These are phyloP conservation scores for Trichoderma orchidacearum DNA, from an alignment of 495 filamentous ascomycete genomes.

Conservation along the genomic window DNA sequence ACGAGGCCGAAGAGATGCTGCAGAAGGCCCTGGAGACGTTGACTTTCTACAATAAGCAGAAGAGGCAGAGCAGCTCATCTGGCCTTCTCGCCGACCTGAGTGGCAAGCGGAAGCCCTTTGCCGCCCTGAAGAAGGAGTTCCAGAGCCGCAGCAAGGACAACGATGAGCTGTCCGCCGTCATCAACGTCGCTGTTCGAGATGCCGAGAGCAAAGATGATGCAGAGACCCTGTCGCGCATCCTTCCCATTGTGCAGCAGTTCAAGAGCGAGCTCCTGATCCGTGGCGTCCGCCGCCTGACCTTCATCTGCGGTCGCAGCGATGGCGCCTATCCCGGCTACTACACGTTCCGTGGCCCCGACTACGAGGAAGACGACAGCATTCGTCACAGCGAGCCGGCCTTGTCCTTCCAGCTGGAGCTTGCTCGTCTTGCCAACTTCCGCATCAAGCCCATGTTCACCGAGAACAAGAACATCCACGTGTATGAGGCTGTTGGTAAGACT, in stretches of 20 bases:
- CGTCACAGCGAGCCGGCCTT: conserved; percentile 93
- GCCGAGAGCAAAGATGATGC: conserved; percentile 74
- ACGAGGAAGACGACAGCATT: conserved; percentile 84
- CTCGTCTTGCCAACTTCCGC: conserved; percentile 87
- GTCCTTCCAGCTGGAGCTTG: conserved; percentile 95
- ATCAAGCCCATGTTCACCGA: conserved; percentile 98
- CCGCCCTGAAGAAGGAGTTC: conserved; percentile 23
- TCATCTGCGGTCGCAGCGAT: conserved; percentile 90
- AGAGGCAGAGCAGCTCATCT: conserved; percentile 17
- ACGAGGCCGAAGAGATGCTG: conserved; percentile 82
- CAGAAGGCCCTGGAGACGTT: conserved; percentile 71
- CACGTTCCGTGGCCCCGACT: conserved; percentile 88
- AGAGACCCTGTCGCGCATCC: conserved; percentile 63
- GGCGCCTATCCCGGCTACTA: conserved; percentile 95
- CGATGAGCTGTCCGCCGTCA: conserved; percentile 72
- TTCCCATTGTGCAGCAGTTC: conserved; percentile 60
- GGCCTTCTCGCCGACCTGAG: conserved; percentile 57
- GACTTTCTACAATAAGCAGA: conserved; percentile 39
- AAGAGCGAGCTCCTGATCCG: conserved; percentile 72
- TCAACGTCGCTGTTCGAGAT: conserved; percentile 85
- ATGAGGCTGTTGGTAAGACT: conserved; percentile 88
- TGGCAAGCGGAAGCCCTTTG: conserved; percentile 52
- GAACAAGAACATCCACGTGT: conserved; percentile 97
- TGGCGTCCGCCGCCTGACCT: conserved; percentile 78
- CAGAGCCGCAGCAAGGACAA: conserved; percentile 26